Evolutionary conservation across 352 stramenopile species (phyloP).

Genomic region (Phytopythium kandeliae): DNA sequence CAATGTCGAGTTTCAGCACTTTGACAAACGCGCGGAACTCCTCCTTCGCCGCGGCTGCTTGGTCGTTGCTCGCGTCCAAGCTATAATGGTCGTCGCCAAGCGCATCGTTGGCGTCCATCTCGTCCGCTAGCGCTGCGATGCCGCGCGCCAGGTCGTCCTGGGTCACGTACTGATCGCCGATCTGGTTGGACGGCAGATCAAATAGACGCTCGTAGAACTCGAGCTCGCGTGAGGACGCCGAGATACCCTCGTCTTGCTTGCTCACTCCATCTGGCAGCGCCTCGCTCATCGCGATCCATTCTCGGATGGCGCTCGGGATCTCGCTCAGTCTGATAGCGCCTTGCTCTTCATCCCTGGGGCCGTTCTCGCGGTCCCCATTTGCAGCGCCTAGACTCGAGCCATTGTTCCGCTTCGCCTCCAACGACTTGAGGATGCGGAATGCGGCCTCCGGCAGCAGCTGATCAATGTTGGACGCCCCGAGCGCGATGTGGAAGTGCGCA

Average conservation of each 20-base stretch:
- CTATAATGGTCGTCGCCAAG: slow-evolving; percentile 11
- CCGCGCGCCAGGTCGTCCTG: slow-evolving; percentile 65
- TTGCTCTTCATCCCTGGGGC: slow-evolving; percentile 13
- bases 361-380: slow-evolving; percentile 1
- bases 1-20: slow-evolving; percentile 42
- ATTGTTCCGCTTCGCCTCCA: slow-evolving; percentile 19
- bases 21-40: slow-evolving; percentile 43
- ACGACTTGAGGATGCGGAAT: slow-evolving; percentile 65
- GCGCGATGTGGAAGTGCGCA: slow-evolving; percentile 82
- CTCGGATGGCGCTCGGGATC: slow-evolving; percentile 31
- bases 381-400: neutral
- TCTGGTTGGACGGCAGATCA: slow-evolving; percentile 28
- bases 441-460: slow-evolving; percentile 70
- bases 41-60: slow-evolving; percentile 13
- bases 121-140: slow-evolving; percentile 35
- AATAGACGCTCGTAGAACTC: slow-evolving; percentile 41
- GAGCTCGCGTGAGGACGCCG: slow-evolving; percentile 16
- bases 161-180: slow-evolving; percentile 47
- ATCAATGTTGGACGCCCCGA: slow-evolving; percentile 60
- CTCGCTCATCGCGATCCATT: slow-evolving; percentile 28
- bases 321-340: slow-evolving; percentile 46
- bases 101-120: slow-evolving; percentile 15
- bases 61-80: slow-evolving; percentile 6
- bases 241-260: neutral
- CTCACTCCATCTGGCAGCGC: neutral